A percentile compares a stretch with the other conserved stretches of the same genome.
These are phyloP conservation scores for Xanthoconium purpureum DNA, from an alignment of 768 basidiomycete genomes.

Conservation along the genomic window DNA sequence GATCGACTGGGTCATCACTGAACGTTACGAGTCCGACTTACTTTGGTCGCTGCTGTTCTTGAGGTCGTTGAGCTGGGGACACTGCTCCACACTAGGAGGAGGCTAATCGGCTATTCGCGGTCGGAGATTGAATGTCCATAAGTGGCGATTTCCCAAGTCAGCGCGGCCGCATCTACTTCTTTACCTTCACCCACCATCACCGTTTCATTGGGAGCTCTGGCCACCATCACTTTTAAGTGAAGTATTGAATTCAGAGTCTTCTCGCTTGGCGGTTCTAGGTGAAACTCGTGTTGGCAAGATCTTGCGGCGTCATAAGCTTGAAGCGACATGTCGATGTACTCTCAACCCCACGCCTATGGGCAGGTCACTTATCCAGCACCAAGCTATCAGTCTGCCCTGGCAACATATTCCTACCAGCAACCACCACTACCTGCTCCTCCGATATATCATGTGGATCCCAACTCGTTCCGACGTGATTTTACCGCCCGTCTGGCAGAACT, in stretches of 20 bases:
- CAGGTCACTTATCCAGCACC: constrained; percentile 52
- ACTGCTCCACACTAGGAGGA: constrained; percentile 3
- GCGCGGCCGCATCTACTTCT: constrained; percentile 28
- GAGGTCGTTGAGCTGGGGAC: constrained; percentile 20
- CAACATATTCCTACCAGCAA: constrained; percentile 47
- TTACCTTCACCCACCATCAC: constrained; percentile 48
- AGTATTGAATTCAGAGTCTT: constrained; percentile 41
- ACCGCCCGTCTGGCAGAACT: constrained; percentile 70
- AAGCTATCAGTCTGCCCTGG: constrained; percentile 44
- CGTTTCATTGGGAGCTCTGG: constrained; percentile 36
- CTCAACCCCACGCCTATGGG: constrained; percentile 56
- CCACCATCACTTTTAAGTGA: constrained; percentile 49
- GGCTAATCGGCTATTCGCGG: constrained; percentile 25
- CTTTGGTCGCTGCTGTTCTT: constrained; percentile 27
- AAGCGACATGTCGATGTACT: constrained; percentile 59
- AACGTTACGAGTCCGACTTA: constrained; percentile 18
- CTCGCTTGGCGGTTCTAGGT: constrained; percentile 31
- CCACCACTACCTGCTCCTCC: constrained; percentile 40
- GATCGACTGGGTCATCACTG: neutral
- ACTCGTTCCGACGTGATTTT: constrained; percentile 78
- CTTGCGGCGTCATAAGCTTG: constrained; percentile 37
- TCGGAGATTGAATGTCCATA: constrained; percentile 36
- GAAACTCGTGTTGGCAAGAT: constrained; percentile 32
- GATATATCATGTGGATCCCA: constrained; percentile 57
- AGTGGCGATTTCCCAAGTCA: constrained; percentile 26